phyloP scores from a whole-genome alignment of 2,329 filamentous ascomycete species.

The Curvularia eragrostidis region DNA sequence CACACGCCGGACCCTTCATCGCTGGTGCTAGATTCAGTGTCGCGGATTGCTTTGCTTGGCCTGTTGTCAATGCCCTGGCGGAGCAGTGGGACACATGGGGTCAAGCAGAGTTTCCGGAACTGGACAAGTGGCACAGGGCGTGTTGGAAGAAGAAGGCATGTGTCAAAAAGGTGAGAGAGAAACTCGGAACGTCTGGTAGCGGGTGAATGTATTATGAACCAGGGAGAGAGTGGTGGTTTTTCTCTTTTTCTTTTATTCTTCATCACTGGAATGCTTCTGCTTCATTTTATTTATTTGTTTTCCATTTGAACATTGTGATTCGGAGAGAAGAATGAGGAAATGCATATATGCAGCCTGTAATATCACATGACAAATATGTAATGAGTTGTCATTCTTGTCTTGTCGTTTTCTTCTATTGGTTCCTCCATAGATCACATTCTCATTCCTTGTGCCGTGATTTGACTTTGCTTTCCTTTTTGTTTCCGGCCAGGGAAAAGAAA shows the following conservation, averaged over 20 bases:
- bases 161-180: slow-evolving; percentile 31
- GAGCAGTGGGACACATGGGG: slow-evolving; percentile 32
- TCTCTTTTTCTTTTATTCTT: neutral
- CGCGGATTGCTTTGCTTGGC: slow-evolving; percentile 46
- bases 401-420: neutral
- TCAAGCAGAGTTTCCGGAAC: slow-evolving; percentile 23
- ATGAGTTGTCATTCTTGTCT: neutral
- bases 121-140: slow-evolving; percentile 37
- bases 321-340: neutral
- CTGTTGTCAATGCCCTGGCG: slow-evolving; percentile 37
- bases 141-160: slow-evolving; percentile 44
- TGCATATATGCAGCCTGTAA: neutral
- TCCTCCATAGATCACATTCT: neutral
- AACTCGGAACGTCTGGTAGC: neutral
- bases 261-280: neutral
- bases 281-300: neutral
- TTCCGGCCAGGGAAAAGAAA: neutral
- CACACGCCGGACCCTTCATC: slow-evolving; percentile 35
- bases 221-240: neutral
- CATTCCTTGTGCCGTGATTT: neutral
- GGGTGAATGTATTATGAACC: neutral
- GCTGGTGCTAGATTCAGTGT: slow-evolving; percentile 41
- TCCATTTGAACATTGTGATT: neutral
- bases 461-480: neutral
- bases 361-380: neutral